Evolutionary conservation across 495 filamentous ascomycete species (phyloP).

Genomic region (Terfezia claveryi): DNA sequence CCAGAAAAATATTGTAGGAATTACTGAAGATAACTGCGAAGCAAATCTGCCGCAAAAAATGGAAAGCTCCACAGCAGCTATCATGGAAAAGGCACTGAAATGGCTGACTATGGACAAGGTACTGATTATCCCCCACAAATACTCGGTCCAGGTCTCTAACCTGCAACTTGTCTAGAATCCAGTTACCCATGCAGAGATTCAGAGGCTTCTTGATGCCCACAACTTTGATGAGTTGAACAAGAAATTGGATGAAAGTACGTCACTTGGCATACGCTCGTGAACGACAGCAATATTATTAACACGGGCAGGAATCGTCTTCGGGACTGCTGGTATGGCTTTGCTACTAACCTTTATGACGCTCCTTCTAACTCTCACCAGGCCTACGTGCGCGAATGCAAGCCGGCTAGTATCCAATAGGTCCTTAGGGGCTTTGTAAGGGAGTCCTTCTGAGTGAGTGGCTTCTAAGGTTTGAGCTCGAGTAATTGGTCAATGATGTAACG

Average conservation of each 20-base stretch:
- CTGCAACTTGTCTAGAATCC: constrained; percentile 24
- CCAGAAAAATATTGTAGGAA: too few relatives aligned
- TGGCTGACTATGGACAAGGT: constrained; percentile 47
- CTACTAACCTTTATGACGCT: too few relatives aligned
- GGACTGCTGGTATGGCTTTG: constrained; percentile 33
- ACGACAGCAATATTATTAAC: too few relatives aligned
- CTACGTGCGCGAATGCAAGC: constrained; percentile 48
- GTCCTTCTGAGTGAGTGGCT: too few relatives aligned
- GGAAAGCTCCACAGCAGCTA: background rate
- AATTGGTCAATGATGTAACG: too few relatives aligned
- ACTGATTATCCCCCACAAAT: background rate
- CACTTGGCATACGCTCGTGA: too few relatives aligned
- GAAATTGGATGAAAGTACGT: constrained; percentile 32
- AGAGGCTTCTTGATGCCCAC: constrained; percentile 28
- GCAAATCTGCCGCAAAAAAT: too few relatives aligned
- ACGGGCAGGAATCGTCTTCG: constrained; percentile 37
- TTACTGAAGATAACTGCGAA: too few relatives aligned
- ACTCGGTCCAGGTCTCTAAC: too few relatives aligned
- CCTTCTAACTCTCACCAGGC: constrained; percentile 1
- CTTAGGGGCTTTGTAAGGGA: too few relatives aligned
- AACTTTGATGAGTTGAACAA: constrained; percentile 31
- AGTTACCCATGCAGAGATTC: constrained; percentile 36
- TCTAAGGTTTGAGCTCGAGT: too few relatives aligned
- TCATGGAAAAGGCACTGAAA: constrained; percentile 21
- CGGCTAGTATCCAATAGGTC: too few relatives aligned